phyloP scores from a whole-genome alignment of 305 asterid species.

The Fraxinus angustifolia region DNA sequence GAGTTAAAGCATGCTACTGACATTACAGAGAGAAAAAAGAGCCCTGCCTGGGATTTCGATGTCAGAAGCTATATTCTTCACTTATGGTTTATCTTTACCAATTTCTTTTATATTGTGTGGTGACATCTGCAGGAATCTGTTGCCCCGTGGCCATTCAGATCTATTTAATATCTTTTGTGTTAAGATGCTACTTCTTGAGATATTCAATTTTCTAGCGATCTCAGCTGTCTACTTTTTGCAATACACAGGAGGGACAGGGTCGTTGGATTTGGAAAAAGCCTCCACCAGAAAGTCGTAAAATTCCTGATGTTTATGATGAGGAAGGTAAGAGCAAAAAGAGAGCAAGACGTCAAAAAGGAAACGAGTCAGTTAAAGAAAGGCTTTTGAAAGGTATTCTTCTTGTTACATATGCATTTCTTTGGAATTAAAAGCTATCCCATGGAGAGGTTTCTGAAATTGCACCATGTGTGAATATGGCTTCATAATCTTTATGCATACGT shows the following conservation, averaged over 20 bases:
- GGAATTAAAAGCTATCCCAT: conserved; percentile 1
- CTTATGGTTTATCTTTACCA: conserved; percentile 7
- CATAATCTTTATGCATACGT: not conserved
- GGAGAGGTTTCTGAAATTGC: not conserved
- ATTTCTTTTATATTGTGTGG: not conserved
- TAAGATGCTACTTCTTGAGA: not conserved
- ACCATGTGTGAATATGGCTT: not conserved
- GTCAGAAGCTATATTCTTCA: conserved; percentile 40
- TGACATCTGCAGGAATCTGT: not conserved
- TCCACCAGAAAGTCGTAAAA: conserved; percentile 60
- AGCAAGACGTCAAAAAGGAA: conserved; percentile 35
- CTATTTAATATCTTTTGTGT: not conserved
- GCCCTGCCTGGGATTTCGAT: conserved; percentile 82
- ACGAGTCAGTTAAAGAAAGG: conserved; percentile 45
- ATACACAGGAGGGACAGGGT: conserved; percentile 51
- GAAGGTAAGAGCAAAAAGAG: conserved; percentile 35
- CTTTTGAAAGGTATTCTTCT: conserved; percentile 66
- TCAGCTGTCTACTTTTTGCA: conserved; percentile 7
- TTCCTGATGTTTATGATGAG: conserved; percentile 31
- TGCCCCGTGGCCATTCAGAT: not conserved
- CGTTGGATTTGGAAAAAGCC: conserved; percentile 72
- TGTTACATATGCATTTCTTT: not conserved
- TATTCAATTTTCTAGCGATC: not conserved
- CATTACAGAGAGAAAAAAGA: conserved; percentile 56
- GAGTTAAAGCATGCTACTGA: conserved; percentile 63